A percentile compares a stretch with the other conserved stretches of the same genome.
These are phyloP conservation scores for Plasmopara viticola DNA, from an alignment of 352 stramenopile species.

Conservation along the genomic window DNA sequence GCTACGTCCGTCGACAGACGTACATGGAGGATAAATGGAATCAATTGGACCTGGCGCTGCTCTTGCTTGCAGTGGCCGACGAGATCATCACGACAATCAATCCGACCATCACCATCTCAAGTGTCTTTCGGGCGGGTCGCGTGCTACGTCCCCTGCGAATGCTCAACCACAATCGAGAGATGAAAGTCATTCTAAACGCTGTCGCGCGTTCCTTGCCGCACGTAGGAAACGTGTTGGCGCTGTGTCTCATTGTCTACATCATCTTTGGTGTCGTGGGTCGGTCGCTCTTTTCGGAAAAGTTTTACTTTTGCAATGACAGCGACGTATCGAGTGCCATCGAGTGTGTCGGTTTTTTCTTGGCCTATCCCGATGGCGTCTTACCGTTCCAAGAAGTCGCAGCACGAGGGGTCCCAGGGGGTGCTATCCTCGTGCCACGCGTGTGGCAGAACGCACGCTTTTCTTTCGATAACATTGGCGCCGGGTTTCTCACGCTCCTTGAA, in stretches of 20 bases:
- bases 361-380: constrained; percentile 41
- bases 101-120: constrained; percentile 33
- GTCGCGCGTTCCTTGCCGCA: constrained; percentile 65
- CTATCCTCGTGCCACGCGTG: constrained; percentile 49
- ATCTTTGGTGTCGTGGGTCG: constrained; percentile 69
- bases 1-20: constrained; percentile 53
- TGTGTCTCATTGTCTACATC: constrained; percentile 73
- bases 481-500: constrained; percentile 60
- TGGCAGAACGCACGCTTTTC: constrained; percentile 69
- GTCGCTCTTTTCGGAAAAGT: constrained; percentile 56
- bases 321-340: constrained; percentile 26
- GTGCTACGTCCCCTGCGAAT: constrained; percentile 65
- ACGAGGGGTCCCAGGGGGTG: constrained; percentile 25
- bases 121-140: constrained; percentile 61
- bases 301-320: constrained; percentile 64
- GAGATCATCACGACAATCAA: constrained; percentile 46
- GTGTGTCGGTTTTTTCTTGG: constrained; percentile 54
- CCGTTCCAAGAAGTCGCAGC: constrained; percentile 45
- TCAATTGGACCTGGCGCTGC: constrained; percentile 55
- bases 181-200: constrained; percentile 66
- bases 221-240: constrained; percentile 62
- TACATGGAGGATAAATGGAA: constrained; percentile 81
- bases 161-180: constrained; percentile 70
- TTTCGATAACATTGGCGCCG: constrained; percentile 68
- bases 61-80: constrained; percentile 51